Evolutionary conservation across 73 alveolate species (phyloP).

Genomic region (Diophrys sp.): DNA sequence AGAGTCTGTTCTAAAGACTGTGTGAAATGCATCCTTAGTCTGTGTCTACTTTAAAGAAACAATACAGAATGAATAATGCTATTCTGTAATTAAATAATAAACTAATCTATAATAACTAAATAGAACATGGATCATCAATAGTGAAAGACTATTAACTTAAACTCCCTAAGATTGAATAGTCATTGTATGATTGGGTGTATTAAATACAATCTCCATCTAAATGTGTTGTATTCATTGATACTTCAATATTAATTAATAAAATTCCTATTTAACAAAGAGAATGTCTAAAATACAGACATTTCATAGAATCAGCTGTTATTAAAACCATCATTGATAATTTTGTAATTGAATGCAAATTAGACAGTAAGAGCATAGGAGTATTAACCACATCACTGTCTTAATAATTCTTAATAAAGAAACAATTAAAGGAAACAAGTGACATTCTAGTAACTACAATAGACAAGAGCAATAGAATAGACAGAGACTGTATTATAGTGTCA

Average conservation of each 20-base stretch:
- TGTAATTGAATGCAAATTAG: background rate
- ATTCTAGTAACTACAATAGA: background rate
- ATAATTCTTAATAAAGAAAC: background rate
- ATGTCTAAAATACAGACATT: background rate
- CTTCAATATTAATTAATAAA: background rate
- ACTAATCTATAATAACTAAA: background rate
- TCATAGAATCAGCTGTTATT: background rate
- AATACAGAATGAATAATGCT: background rate
- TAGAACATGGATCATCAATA: background rate
- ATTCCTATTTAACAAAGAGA: background rate
- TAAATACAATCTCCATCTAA: background rate
- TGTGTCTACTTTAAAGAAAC: background rate
- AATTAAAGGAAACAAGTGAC: background rate
- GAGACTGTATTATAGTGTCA: background rate
- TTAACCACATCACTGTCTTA: background rate
- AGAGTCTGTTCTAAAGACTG: background rate
- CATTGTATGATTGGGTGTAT: background rate
- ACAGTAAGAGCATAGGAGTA: background rate
- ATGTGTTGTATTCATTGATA: background rate
- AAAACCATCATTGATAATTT: too few relatives aligned
- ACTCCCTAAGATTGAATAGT: background rate
- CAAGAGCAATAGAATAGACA: background rate
- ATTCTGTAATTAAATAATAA: background rate
- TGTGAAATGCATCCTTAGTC: background rate
- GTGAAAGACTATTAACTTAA: background rate